Percentiles rank a stretch among this genome's conserved stretches.
phyloP scores from a whole-genome alignment of 768 basidiomycete genomes.

The Hypholoma sublateritium region DNA sequence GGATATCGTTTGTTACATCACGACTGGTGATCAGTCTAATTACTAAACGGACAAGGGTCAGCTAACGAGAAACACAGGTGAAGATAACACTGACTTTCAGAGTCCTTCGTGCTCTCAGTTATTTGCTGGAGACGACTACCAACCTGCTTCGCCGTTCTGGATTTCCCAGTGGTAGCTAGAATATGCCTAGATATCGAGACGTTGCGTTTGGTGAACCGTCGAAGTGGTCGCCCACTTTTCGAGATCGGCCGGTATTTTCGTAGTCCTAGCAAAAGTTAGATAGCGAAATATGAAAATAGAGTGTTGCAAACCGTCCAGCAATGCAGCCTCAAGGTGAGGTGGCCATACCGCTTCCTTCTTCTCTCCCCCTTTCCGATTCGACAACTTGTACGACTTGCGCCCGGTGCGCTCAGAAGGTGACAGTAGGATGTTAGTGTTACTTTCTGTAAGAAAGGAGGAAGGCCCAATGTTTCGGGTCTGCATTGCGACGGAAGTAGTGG shows the following conservation, averaged over 20 bases:
- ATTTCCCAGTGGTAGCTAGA: constrained; percentile 57
- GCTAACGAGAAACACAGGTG: background rate
- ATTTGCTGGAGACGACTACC: constrained; percentile 77
- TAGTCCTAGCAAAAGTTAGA: constrained; percentile 7
- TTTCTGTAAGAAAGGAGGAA: constrained; percentile 4
- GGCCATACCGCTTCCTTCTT: constrained; percentile 27
- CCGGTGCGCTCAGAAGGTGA: constrained; percentile 23
- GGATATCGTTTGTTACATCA: constrained; percentile 6
- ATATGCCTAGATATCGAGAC: constrained; percentile 74
- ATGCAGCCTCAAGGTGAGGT: constrained; percentile 19
- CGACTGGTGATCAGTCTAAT: constrained; percentile 20
- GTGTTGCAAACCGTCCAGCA: constrained; percentile 21
- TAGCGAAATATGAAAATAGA: background rate
- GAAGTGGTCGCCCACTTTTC: constrained; percentile 18
- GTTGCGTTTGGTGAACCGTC: constrained; percentile 73
- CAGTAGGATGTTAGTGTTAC: constrained; percentile 4
- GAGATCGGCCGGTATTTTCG: constrained; percentile 19
- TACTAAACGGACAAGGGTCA: constrained; percentile 4
- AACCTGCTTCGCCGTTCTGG: constrained; percentile 71
- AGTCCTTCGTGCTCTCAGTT: constrained; percentile 64
- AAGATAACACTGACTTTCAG: constrained; percentile 48
- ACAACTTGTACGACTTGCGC: constrained; percentile 24
- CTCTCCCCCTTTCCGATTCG: constrained; percentile 8
- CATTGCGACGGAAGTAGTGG: background rate
- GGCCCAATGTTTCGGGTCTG: constrained; percentile 1